These are phyloP conservation scores for Hygrocybe punicea DNA, from an alignment of 768 basidiomycete species.

Conservation along the genomic window DNA sequence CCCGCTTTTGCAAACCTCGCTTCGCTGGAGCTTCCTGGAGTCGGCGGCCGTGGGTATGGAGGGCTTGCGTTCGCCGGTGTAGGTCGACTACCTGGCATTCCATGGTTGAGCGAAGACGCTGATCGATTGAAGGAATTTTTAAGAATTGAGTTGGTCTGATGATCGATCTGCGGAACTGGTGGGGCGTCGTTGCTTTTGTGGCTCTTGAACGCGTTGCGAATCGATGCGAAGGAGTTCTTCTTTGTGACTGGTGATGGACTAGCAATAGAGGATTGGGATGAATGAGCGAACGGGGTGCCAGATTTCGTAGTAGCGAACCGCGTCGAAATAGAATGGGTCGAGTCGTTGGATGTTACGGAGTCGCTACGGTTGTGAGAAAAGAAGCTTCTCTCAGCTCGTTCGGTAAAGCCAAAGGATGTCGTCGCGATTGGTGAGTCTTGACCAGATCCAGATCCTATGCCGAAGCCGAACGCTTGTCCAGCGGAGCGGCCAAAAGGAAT, in stretches of 20 bases:
- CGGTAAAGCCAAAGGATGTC: conserved; percentile 47
- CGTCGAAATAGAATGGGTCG: conserved; percentile 56
- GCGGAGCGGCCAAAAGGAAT: conserved; percentile 68
- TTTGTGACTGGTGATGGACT: conserved; percentile 59
- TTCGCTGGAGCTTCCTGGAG: conserved; percentile 50
- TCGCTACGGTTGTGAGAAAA: conserved; percentile 68
- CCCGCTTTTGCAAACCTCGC: conserved; percentile 31
- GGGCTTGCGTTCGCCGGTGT: conserved; percentile 45
- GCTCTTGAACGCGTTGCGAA: conserved; percentile 83
- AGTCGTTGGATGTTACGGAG: conserved; percentile 76
- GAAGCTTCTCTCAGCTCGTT: conserved; percentile 57
- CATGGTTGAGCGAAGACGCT: conserved; percentile 65
- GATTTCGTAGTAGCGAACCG: conserved; percentile 47
- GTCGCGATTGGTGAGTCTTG: conserved; percentile 63
- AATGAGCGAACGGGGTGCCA: conserved; percentile 61
- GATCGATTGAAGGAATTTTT: conserved; percentile 84
- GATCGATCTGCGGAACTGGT: conserved; percentile 70
- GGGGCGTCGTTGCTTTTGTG: conserved; percentile 62
- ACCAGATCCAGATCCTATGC: conserved; percentile 42
- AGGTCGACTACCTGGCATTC: conserved; percentile 32
- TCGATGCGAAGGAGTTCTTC: conserved; percentile 82
- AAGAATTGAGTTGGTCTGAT: conserved; percentile 63
- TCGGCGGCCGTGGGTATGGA: conserved; percentile 57
- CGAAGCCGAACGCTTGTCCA: conserved; percentile 43
- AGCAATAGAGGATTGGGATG: conserved; percentile 67